These are phyloP conservation scores for Senecio squalidus DNA, from an alignment of 140 eudicot species.

Conservation along the genomic window DNA sequence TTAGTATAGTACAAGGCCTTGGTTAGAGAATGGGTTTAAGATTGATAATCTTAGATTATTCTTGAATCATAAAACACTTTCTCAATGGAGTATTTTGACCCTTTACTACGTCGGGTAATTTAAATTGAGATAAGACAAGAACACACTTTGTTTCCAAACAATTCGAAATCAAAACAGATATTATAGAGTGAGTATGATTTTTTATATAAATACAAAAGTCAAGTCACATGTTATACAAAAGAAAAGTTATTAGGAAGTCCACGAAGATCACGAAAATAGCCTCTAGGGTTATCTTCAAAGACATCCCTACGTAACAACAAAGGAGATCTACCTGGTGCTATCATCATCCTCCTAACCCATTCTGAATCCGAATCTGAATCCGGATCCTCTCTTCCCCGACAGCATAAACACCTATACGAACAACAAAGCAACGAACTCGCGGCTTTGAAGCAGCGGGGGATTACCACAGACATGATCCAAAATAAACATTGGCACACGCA, in stretches of 20 bases:
- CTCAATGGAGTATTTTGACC: too few relatives aligned
- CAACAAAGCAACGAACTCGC: slow-evolving; percentile 3
- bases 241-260: slow-evolving; percentile 2
- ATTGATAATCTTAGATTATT: too few relatives aligned
- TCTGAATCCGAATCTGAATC: too few relatives aligned
- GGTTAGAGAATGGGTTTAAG: too few relatives aligned
- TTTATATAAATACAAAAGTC: not conserved
- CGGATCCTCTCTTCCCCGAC: not conserved
- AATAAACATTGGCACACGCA: slow-evolving; percentile 9
- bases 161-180: too few relatives aligned
- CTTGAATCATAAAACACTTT: too few relatives aligned
- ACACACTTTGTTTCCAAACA: too few relatives aligned
- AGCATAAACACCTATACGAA: slow-evolving; percentile 1
- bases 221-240: not conserved
- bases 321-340: slow-evolving; percentile 18
- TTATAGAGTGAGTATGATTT: too few relatives aligned
- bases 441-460: too few relatives aligned
- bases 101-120: too few relatives aligned
- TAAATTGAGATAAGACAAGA: too few relatives aligned
- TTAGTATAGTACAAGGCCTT: too few relatives aligned
- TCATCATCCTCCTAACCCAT: slow-evolving; percentile 13
- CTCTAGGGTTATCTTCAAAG: slow-evolving; percentile 28
- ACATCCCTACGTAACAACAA: not conserved
- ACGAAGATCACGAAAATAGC: slow-evolving; percentile 29
- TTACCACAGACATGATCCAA: slow-evolving; percentile 7